phyloP scores from a whole-genome alignment of 2,329 filamentous ascomycete species.

The Diaporthe vexans region DNA sequence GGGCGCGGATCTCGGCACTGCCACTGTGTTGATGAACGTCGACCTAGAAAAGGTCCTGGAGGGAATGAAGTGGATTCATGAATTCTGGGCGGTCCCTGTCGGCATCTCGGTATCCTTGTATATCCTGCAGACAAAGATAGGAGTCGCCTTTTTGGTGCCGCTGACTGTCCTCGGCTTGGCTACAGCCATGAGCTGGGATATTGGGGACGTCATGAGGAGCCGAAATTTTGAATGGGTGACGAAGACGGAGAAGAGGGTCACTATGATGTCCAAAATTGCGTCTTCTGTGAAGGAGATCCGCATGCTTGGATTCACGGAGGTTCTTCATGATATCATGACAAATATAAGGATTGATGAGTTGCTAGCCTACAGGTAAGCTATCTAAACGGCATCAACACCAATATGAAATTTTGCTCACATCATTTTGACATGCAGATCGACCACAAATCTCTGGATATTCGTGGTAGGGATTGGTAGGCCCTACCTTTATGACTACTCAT shows the following conservation, averaged over 20 bases:
- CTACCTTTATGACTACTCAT: background rate
- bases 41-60: constrained; percentile 1
- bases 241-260: constrained; percentile 1
- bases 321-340: background rate
- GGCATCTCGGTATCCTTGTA: background rate
- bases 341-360: background rate
- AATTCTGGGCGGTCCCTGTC: background rate
- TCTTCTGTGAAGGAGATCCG: background rate
- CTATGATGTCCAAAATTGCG: background rate
- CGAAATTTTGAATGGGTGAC: constrained; percentile 6
- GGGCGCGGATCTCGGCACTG: background rate
- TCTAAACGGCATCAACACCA: background rate
- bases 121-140: background rate
- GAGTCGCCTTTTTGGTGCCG: background rate
- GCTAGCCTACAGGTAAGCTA: background rate
- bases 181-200: background rate
- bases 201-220: constrained; percentile 3
- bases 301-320: constrained; percentile 5
- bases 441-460: background rate
- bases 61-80: background rate
- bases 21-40: background rate
- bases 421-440: background rate
- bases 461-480: background rate
- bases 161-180: background rate
- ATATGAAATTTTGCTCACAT: background rate